Evolutionary conservation across 495 filamentous ascomycete species (phyloP).

Genomic region (Penicillium chermesinum): DNA sequence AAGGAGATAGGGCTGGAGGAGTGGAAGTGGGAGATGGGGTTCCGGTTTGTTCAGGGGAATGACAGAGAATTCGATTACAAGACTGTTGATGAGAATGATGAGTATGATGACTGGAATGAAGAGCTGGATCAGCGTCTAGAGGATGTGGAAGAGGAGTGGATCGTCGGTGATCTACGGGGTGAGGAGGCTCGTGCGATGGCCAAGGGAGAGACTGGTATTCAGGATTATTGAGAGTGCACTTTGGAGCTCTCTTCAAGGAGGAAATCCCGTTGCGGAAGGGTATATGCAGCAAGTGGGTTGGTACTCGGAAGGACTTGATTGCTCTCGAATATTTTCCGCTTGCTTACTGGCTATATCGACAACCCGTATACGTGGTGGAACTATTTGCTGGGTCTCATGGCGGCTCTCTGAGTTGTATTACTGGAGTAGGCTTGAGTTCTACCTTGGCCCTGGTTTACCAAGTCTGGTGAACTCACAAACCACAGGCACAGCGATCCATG

Average conservation of each 20-base stretch:
- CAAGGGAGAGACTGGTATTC: slow-evolving; percentile 70
- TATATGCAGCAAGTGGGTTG: not conserved
- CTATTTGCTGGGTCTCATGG: no score
- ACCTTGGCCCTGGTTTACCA: no score
- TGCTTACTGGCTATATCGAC: no score
- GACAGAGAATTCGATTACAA: slow-evolving; percentile 75
- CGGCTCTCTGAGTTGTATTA: no score
- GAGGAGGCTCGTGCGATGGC: slow-evolving; percentile 33
- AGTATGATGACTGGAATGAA: slow-evolving; percentile 57
- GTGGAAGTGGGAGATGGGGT: slow-evolving; percentile 64
- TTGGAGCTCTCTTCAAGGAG: no score
- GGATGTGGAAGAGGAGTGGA: slow-evolving; percentile 65
- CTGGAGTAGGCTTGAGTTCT: no score
- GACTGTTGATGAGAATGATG: slow-evolving; percentile 62
- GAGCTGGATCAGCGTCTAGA: slow-evolving; percentile 72
- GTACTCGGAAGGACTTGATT: no score
- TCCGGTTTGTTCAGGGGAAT: slow-evolving; percentile 64
- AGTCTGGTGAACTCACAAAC: no score
- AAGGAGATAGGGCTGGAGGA: slow-evolving; percentile 60
- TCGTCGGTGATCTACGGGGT: slow-evolving; percentile 42
- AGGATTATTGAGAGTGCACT: slow-evolving; percentile 59
- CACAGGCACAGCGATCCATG: no score
- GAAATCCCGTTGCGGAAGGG: no score
- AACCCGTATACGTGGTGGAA: no score
- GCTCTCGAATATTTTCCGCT: no score